These are phyloP conservation scores for Papilionanthe hybrid DNA, from an alignment of 116 monocot genomes.

Conservation along the genomic window DNA sequence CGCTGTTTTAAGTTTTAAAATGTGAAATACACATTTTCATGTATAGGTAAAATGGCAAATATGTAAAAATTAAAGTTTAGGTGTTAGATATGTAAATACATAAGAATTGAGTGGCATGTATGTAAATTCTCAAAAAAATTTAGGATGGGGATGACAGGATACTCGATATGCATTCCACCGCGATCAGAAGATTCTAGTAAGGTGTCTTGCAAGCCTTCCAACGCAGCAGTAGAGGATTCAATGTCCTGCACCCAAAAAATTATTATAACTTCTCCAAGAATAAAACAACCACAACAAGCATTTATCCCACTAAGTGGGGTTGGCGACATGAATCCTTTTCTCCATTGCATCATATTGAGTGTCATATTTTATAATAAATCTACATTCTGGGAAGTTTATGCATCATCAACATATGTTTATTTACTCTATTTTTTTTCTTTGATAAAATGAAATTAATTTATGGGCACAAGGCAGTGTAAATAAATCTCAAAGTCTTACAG, in stretches of 20 bases:
- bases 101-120: too few species aligned
- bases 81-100: too few species aligned
- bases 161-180: slow-evolving; percentile 7
- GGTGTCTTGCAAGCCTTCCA: neutral
- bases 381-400: neutral
- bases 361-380: neutral
- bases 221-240: slow-evolving; percentile 6
- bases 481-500: neutral
- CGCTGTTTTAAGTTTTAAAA: too few species aligned
- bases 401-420: neutral
- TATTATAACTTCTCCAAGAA: neutral
- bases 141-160: neutral
- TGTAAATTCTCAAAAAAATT: too few species aligned
- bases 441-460: neutral
- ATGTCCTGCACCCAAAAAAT: slow-evolving; percentile 7
- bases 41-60: too few species aligned
- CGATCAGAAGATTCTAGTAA: neutral
- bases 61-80: too few species aligned
- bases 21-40: too few species aligned
- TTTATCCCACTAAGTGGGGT: too few species aligned
- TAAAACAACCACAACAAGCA: neutral
- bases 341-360: too few species aligned
- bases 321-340: too few species aligned
- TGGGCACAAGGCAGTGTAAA: neutral
- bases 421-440: too few species aligned